Conservation (phyloP, 2,329 filamentous ascomycete genomes). For the Phialophora expanda region DNA sequence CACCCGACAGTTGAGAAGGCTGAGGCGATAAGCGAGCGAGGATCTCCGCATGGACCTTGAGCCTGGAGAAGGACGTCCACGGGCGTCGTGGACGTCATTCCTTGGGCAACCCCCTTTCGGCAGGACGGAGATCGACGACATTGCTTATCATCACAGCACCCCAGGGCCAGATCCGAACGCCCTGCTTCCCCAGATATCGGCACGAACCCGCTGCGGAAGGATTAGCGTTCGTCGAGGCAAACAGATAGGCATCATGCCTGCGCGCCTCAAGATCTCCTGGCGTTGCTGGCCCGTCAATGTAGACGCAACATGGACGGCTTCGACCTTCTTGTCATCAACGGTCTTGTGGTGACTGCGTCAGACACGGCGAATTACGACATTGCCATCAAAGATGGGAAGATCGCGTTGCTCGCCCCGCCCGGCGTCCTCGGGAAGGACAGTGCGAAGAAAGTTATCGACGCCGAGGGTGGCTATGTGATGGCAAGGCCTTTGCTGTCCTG, state of each 20-base stretch:
- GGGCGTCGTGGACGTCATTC: background rate
- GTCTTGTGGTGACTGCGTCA: constrained; percentile 51
- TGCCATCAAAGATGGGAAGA: constrained; percentile 53
- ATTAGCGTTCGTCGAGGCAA: background rate
- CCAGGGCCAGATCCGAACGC: background rate
- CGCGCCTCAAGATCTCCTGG: constrained; percentile 9
- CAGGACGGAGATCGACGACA: constrained; percentile 10
- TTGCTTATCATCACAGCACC: background rate
- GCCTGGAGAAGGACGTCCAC: constrained; percentile 3
- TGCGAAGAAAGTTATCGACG: constrained; percentile 48
- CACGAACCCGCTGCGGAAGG: constrained; percentile 1
- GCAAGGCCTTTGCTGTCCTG: constrained; percentile 6
- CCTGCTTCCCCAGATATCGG: constrained; percentile 10
- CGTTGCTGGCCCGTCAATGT: constrained; percentile 4
- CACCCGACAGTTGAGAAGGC: background rate
- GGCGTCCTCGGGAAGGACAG: constrained; percentile 43
- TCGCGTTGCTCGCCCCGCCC: constrained; percentile 49
- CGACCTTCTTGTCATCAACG: constrained; percentile 53
- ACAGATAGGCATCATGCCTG: constrained; percentile 14
- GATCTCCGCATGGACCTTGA: background rate
- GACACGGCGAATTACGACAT: constrained; percentile 52
- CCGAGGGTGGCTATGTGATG: constrained; percentile 53
- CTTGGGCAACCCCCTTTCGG: background rate
- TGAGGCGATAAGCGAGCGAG: constrained; percentile 9
- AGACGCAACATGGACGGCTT: constrained; percentile 38